Evolutionary conservation across 2,329 filamentous ascomycete species (phyloP).

Genomic region (Acephala macrosclerotiorum): DNA sequence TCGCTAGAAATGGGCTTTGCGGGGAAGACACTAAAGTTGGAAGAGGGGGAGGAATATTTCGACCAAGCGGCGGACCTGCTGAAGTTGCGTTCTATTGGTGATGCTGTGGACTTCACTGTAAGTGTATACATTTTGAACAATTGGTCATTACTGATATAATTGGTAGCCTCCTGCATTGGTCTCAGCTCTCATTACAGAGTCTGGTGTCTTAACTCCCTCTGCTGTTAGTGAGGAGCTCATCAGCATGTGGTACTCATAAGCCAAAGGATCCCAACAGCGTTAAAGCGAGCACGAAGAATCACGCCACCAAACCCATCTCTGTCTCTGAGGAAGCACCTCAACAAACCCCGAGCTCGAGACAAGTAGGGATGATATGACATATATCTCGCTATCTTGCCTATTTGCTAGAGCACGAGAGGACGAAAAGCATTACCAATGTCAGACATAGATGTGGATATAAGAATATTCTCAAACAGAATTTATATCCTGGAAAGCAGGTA

Average conservation of each 20-base stretch:
- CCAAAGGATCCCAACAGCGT: neutral
- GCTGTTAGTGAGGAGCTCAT: constrained; percentile 76
- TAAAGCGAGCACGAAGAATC: neutral
- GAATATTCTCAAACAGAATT: neutral
- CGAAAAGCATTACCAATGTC: neutral
- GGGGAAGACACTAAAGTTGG: constrained; percentile 30
- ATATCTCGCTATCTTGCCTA: neutral
- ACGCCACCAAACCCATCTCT: neutral
- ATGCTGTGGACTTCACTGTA: constrained; percentile 75
- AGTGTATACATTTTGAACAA: constrained; percentile 33
- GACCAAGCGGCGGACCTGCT: constrained; percentile 27
- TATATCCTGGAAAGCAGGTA: neutral
- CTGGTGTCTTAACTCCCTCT: constrained; percentile 73
- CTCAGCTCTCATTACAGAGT: constrained; percentile 78
- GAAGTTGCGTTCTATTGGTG: constrained; percentile 44
- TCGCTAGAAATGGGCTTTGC: constrained; percentile 38
- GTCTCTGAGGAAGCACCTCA: neutral
- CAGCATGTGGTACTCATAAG: constrained; percentile 33
- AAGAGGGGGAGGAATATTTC: constrained; percentile 40
- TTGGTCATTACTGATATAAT: constrained; percentile 42
- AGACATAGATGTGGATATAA: neutral
- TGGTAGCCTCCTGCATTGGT: constrained; percentile 70
- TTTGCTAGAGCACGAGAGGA: neutral
- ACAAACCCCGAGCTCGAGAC: neutral
- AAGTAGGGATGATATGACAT: neutral